A percentile compares a stretch with the other conserved stretches of the same genome.
These are phyloP conservation scores for Globisporangium recalcitrans DNA, from an alignment of 352 stramenopile species.

Conservation along the genomic window DNA sequence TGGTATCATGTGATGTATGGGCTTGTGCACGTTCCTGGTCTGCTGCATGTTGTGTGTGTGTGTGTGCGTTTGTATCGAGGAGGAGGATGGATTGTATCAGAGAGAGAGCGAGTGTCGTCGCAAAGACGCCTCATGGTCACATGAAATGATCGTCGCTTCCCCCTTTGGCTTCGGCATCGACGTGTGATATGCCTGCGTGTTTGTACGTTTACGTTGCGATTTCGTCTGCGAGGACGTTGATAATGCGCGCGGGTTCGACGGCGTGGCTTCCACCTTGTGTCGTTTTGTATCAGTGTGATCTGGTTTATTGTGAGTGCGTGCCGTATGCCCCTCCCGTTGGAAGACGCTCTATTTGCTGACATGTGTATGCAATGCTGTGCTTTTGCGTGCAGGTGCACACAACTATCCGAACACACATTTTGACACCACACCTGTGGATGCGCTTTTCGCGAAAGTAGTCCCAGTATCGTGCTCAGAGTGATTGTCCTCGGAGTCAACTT, in stretches of 20 bases:
- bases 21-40: neutral
- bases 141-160: neutral
- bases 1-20: neutral
- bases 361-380: neutral
- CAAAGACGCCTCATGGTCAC: neutral
- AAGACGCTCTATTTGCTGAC: neutral
- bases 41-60: neutral
- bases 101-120: neutral
- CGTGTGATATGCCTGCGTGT: neutral
- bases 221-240: neutral
- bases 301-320: neutral
- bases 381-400: slow-evolving; percentile 4
- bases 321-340: neutral
- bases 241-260: neutral
- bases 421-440: slow-evolving; percentile 10
- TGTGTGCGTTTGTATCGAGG: neutral
- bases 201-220: neutral
- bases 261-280: neutral
- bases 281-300: neutral
- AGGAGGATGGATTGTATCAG: neutral
- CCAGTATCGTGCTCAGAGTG: slow-evolving; percentile 10
- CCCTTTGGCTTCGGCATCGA: neutral
- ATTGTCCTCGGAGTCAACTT: slow-evolving; percentile 14
- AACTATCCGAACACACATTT: slow-evolving; percentile 2
- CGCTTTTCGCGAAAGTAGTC: slow-evolving; percentile 12